These are phyloP conservation scores for Solanum etuberosum DNA, from an alignment of 257 asterid species.

Conservation along the genomic window DNA sequence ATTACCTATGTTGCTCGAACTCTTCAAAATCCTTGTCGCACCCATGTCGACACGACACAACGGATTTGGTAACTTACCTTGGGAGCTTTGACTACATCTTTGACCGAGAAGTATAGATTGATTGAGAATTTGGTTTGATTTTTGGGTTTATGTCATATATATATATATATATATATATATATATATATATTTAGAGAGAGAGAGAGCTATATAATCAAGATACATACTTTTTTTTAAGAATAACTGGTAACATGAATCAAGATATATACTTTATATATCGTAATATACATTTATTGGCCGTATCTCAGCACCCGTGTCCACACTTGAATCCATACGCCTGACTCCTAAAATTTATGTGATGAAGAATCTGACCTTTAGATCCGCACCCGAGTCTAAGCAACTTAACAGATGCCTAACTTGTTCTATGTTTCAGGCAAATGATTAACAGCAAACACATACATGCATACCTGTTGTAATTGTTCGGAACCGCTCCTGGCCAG, in stretches of 20 bases:
- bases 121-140: not conserved
- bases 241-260: not conserved
- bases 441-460: not conserved
- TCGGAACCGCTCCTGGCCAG: conserved; percentile 8
- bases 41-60: not conserved
- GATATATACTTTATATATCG: not conserved
- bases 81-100: not conserved
- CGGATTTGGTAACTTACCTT: not conserved
- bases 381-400: not conserved
- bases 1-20: not conserved
- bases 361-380: not conserved
- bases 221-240: not conserved
- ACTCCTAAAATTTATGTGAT: not conserved
- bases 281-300: not conserved
- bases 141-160: not conserved
- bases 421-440: not conserved
- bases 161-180: not conserved
- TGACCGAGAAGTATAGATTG: not conserved
- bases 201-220: not conserved
- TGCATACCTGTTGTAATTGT: not conserved
- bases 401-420: not conserved
- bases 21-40: not conserved
- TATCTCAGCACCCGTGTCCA: not conserved
- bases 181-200: not conserved
- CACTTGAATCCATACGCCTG: not conserved